phyloP scores from a whole-genome alignment of 2,329 filamentous ascomycete genomes.

The Ophiostoma ips region DNA sequence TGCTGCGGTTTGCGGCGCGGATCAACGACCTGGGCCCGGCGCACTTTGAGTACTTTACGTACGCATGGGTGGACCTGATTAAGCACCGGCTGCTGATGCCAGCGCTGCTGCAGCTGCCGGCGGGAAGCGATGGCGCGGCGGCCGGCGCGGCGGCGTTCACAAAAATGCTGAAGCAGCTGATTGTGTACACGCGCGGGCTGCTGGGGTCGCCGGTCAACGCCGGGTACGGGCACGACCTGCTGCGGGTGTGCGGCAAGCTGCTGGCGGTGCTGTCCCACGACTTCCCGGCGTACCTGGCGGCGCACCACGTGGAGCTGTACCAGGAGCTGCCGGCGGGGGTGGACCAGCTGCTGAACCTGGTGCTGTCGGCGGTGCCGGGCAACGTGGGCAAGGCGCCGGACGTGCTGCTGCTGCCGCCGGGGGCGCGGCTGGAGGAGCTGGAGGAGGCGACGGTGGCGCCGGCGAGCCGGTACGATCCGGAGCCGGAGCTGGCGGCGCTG shows the following conservation, averaged over 20 bases:
- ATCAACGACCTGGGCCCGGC: conserved; percentile 63
- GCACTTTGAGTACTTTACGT: conserved; percentile 63
- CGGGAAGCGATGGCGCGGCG: not conserved
- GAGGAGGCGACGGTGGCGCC: conserved; percentile 61
- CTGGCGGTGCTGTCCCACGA: conserved; percentile 82
- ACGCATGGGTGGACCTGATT: conserved; percentile 70
- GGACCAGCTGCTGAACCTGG: conserved; percentile 75
- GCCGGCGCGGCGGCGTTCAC: conserved; percentile 39
- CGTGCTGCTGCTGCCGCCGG: conserved; percentile 48
- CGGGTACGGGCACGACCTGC: conserved; percentile 64
- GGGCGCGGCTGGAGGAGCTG: conserved; percentile 61
- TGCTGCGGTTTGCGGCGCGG: conserved; percentile 56
- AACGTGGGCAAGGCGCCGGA: conserved; percentile 56
- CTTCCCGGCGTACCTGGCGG: conserved; percentile 82
- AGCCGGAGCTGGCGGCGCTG: conserved; percentile 35
- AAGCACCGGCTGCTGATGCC: conserved; percentile 79
- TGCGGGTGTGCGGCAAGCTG: conserved; percentile 70
- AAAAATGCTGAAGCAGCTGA: conserved; percentile 56
- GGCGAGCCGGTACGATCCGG: conserved; percentile 48
- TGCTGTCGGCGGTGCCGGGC: conserved; percentile 67
- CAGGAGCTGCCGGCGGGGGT: conserved; percentile 71
- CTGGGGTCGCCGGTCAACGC: conserved; percentile 54
- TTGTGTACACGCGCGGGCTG: conserved; percentile 64
- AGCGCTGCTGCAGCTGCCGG: conserved; percentile 51
- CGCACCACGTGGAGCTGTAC: conserved; percentile 72